Conservation (phyloP, 179 eudicot genomes). For the Gypsophila paniculata region DNA sequence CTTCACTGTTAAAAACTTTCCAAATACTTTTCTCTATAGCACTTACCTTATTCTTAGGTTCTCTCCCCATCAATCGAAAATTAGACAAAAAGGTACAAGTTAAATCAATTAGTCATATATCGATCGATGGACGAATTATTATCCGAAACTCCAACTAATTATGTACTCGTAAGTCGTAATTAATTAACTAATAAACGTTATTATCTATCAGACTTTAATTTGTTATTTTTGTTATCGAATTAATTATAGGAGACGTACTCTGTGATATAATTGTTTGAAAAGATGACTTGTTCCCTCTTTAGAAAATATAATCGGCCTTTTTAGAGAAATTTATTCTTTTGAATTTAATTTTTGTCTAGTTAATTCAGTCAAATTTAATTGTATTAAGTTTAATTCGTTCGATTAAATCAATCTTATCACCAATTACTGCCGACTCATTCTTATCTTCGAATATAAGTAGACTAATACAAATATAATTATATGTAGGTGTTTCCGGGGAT, state of each 20-base stretch:
- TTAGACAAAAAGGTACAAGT: background rate
- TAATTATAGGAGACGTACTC: background rate
- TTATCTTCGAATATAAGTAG: background rate
- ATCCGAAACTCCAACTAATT: background rate
- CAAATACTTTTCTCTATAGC: background rate
- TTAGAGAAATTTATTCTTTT: too few relatives aligned
- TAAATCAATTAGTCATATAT: background rate
- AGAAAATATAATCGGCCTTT: too few relatives aligned
- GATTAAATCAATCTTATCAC: too few relatives aligned
- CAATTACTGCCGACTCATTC: background rate
- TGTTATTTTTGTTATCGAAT: background rate
- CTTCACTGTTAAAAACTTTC: background rate
- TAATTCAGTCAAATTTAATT: too few relatives aligned
- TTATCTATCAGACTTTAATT: background rate
- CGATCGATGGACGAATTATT: background rate
- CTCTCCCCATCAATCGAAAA: background rate
- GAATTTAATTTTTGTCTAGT: too few relatives aligned
- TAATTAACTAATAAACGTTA: too few relatives aligned
- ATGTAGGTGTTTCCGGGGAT: slow-evolving; percentile 31
- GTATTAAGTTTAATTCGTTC: too few relatives aligned
- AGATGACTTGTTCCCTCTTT: background rate
- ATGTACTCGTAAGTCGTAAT: too few relatives aligned
- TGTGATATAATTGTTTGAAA: background rate
- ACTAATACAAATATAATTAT: background rate
- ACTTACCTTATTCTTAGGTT: background rate